Percentiles rank a stretch among this genome's conserved stretches.
Conservation (phyloP, 371 early-diverging fungal species). For the Lichtheimia ornata region DNA sequence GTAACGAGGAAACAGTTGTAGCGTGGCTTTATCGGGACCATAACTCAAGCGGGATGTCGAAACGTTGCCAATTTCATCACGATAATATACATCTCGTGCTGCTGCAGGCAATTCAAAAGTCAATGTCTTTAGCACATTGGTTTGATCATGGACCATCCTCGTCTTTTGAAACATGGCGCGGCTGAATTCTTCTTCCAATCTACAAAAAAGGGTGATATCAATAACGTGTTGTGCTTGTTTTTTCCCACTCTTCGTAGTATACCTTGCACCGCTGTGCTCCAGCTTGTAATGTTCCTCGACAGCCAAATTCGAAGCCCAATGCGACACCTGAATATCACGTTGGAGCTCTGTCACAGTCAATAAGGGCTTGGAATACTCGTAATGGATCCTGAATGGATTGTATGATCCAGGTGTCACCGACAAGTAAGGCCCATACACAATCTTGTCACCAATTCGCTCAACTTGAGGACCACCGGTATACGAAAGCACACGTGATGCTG, state of each 20-base stretch:
- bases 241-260: slow-evolving; percentile 9
- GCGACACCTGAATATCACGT: slow-evolving; percentile 83
- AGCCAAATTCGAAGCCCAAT: slow-evolving; percentile 81
- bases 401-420: slow-evolving; percentile 45
- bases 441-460: slow-evolving; percentile 46
- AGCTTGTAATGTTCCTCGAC: slow-evolving; percentile 86
- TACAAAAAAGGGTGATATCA: slow-evolving; percentile 25
- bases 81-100: slow-evolving; percentile 80
- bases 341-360: slow-evolving; percentile 64
- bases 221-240: not conserved
- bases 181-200: slow-evolving; percentile 75
- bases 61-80: slow-evolving; percentile 96
- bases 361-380: slow-evolving; percentile 63
- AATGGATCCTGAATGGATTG: slow-evolving; percentile 59
- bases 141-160: slow-evolving; percentile 48
- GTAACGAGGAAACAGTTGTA: slow-evolving; percentile 85
- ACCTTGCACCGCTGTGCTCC: slow-evolving; percentile 81
- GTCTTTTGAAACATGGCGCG: slow-evolving; percentile 68
- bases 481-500: slow-evolving; percentile 36
- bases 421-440: slow-evolving; percentile 80
- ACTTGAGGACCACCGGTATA: slow-evolving; percentile 40
- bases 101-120: slow-evolving; percentile 63
- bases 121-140: slow-evolving; percentile 61
- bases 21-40: slow-evolving; percentile 48
- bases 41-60: slow-evolving; percentile 82